These are phyloP conservation scores for Rhypophila decipiens DNA, from an alignment of 495 filamentous ascomycete species.

Conservation along the genomic window DNA sequence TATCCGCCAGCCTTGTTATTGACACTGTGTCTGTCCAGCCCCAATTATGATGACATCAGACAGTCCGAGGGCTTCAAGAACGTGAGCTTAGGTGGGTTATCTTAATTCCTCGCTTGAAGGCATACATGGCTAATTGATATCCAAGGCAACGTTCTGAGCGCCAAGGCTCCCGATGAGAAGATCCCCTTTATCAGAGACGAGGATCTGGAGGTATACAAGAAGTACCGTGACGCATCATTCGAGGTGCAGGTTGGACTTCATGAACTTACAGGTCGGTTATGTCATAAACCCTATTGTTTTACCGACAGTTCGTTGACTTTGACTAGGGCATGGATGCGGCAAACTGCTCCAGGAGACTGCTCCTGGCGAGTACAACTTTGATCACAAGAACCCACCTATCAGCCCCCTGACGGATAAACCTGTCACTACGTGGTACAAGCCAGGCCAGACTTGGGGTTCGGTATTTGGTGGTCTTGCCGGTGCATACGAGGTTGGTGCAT, in stretches of 20 bases:
- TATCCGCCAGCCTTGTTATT: background rate
- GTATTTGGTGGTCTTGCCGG: slow-evolving; percentile 83
- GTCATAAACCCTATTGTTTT: too few relatives aligned
- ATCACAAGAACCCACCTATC: slow-evolving; percentile 68
- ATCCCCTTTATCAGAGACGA: slow-evolving; percentile 76
- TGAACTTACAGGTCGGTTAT: slow-evolving; percentile 67
- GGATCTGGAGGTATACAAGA: slow-evolving; percentile 71
- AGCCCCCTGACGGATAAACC: slow-evolving; percentile 73
- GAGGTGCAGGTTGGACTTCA: slow-evolving; percentile 95
- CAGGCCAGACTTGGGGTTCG: slow-evolving; percentile 88
- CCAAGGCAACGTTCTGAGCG: slow-evolving; percentile 84
- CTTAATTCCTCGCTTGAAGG: background rate
- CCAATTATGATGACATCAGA: slow-evolving; percentile 92
- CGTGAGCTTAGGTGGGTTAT: slow-evolving; percentile 42
- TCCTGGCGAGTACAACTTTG: slow-evolving; percentile 80
- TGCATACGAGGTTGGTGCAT: slow-evolving; percentile 66
- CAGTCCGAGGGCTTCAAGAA: slow-evolving; percentile 98
- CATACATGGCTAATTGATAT: slow-evolving; percentile 27
- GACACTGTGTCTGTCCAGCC: slow-evolving; percentile 51
- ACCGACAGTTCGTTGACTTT: background rate
- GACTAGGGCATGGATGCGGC: slow-evolving; percentile 72
- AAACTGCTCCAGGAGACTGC: slow-evolving; percentile 89
- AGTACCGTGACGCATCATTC: slow-evolving; percentile 77
- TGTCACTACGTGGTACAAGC: slow-evolving; percentile 81
- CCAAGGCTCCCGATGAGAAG: slow-evolving; percentile 82